phyloP scores from a whole-genome alignment of 495 filamentous ascomycete genomes.

The Cudoniella acicularis region DNA sequence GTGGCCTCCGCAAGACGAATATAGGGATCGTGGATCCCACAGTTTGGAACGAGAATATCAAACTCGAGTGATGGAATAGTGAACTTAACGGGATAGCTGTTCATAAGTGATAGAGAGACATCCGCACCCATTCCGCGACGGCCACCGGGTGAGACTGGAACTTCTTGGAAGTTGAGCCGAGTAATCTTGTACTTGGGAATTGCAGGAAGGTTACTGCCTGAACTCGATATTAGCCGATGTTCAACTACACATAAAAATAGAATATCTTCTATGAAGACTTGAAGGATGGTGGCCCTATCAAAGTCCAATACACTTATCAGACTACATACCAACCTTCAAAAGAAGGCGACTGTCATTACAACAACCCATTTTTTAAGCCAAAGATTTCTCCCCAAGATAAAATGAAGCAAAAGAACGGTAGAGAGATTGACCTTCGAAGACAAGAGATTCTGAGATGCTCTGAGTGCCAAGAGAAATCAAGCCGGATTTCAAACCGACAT shows the following conservation, averaged over 20 bases:
- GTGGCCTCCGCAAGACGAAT: constrained; percentile 68
- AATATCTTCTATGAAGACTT: not conserved
- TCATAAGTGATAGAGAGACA: constrained; percentile 61
- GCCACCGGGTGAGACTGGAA: constrained; percentile 39
- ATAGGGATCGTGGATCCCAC: constrained; percentile 52
- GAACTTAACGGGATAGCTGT: constrained; percentile 72
- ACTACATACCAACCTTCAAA: constrained; percentile 3
- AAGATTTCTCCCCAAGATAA: constrained; percentile 46
- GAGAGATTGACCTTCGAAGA: constrained; percentile 76
- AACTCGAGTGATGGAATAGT: constrained; percentile 77
- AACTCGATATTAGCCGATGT: constrained; percentile 15
- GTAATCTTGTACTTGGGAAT: constrained; percentile 76
- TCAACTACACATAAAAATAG: not conserved
- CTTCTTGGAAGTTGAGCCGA: constrained; percentile 70
- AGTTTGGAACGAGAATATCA: constrained; percentile 77
- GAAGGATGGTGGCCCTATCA: not conserved
- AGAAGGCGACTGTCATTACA: constrained; percentile 3
- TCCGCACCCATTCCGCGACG: constrained; percentile 71
- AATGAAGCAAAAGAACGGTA: constrained; percentile 50
- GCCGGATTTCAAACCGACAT: constrained; percentile 70
- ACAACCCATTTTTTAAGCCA: constrained; percentile 17
- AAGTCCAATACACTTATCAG: constrained; percentile 17
- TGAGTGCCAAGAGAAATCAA: constrained; percentile 73
- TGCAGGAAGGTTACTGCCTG: constrained; percentile 63
- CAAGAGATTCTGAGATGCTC: constrained; percentile 61